phyloP scores from a whole-genome alignment of 2,329 filamentous ascomycete species.

The Thermoascus crustaceus region DNA sequence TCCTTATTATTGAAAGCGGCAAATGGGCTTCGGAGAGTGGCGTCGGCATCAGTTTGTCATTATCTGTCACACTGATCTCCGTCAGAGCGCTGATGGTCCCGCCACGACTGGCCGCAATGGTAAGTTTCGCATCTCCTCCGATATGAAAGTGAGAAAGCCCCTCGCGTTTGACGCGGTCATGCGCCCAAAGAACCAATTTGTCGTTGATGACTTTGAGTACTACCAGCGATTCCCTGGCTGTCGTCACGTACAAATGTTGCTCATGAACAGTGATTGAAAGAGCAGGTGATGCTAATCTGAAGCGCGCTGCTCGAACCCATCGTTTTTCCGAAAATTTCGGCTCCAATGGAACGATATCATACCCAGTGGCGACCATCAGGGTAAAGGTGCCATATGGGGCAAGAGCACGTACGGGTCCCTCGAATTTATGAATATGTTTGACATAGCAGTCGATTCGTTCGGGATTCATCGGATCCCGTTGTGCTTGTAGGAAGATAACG shows the following conservation, averaged over 20 bases:
- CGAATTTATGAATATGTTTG: constrained; percentile 29
- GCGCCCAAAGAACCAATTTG: constrained; percentile 25
- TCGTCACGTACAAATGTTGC: constrained; percentile 47
- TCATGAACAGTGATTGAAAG: constrained; percentile 42
- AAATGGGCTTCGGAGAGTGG: constrained; percentile 25
- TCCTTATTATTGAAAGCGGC: constrained; percentile 26
- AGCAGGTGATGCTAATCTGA: constrained; percentile 41
- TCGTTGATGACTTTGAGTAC: constrained; percentile 36
- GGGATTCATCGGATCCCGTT: constrained; percentile 17
- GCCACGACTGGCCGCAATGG: constrained; percentile 44
- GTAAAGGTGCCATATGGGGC: constrained; percentile 40
- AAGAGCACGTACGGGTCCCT: constrained; percentile 46
- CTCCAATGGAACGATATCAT: constrained; percentile 35
- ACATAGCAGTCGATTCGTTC: constrained; percentile 25
- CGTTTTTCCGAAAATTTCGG: constrained; percentile 34
- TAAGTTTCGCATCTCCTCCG: constrained; percentile 34
- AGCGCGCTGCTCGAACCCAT: constrained; percentile 33
- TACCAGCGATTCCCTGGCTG: constrained; percentile 45
- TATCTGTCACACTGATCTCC: constrained; percentile 14
- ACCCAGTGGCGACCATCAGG: constrained; percentile 40
- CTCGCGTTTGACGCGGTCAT: constrained; percentile 24
- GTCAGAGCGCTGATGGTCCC: constrained; percentile 41
- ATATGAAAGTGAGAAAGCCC: constrained; percentile 33
- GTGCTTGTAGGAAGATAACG: constrained; percentile 31
- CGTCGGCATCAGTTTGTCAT: constrained; percentile 24